Conservation (phyloP, 2,329 filamentous ascomycete genomes). For the Talaromyces sp. region DNA sequence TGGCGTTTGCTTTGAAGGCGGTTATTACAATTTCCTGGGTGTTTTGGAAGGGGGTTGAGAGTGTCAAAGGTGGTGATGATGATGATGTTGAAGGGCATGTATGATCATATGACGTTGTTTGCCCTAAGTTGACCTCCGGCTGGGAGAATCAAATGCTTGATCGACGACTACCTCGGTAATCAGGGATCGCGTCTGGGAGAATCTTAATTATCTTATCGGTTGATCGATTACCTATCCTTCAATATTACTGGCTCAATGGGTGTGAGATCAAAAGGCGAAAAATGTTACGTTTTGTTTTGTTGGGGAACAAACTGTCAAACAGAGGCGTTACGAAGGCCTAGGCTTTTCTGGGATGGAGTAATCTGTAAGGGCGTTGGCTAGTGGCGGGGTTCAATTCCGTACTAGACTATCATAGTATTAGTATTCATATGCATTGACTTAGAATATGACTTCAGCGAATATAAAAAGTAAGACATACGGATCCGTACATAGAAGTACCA, state of each 20-base stretch:
- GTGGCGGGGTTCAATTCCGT: too few species aligned
- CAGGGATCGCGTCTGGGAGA: too few species aligned
- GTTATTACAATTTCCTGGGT: constrained; percentile 31
- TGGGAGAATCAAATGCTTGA: not conserved
- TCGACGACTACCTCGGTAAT: not conserved
- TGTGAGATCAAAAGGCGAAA: not conserved
- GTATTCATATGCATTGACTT: too few species aligned
- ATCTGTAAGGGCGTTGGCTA: too few species aligned
- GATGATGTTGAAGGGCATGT: not conserved
- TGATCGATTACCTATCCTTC: not conserved
- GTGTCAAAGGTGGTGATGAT: not conserved
- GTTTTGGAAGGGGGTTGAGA: constrained; percentile 28
- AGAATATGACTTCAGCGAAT: too few species aligned
- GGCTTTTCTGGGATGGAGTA: too few species aligned
- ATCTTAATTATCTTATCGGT: too few species aligned
- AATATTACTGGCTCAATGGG: not conserved
- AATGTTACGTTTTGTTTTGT: constrained; percentile 7
- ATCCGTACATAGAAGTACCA: too few species aligned
- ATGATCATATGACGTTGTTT: not conserved
- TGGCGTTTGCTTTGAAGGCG: constrained; percentile 36
- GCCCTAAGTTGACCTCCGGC: not conserved
- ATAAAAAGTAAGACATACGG: too few species aligned
- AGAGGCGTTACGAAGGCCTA: too few species aligned
- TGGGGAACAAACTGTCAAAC: not conserved
- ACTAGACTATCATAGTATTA: too few species aligned